Percentiles rank a stretch among this genome's conserved stretches.
These are phyloP conservation scores for Coemansia sp. DNA, from an alignment of 192 early-diverging fungal genomes.

Conservation along the genomic window DNA sequence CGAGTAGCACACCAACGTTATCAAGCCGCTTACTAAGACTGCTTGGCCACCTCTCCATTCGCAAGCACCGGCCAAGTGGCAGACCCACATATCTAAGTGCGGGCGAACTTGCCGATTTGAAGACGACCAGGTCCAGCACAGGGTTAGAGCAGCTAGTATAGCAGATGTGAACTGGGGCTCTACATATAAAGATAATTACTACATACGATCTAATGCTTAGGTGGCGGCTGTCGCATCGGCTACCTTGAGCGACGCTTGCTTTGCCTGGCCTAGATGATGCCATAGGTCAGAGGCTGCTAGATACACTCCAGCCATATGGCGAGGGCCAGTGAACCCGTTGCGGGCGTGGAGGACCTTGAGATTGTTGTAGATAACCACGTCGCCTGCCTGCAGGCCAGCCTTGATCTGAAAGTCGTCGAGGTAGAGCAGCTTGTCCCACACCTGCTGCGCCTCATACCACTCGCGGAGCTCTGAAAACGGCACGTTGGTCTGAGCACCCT, in stretches of 20 bases:
- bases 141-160: neutral
- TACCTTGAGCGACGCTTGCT: too few relatives aligned
- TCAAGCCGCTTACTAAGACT: conserved; percentile 3
- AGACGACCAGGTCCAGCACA: neutral
- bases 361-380: conserved; percentile 58
- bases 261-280: conserved; percentile 41
- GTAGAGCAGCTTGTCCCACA: conserved; percentile 53
- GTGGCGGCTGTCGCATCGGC: too few relatives aligned
- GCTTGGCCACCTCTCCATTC: conserved; percentile 10
- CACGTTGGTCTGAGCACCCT: conserved; percentile 43
- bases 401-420: conserved; percentile 55
- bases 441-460: conserved; percentile 54
- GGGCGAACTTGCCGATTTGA: neutral
- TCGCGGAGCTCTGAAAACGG: conserved; percentile 52
- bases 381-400: conserved; percentile 44
- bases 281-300: conserved; percentile 42
- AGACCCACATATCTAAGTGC: neutral
- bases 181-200: neutral
- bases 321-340: conserved; percentile 51
- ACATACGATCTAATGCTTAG: too few relatives aligned
- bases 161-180: neutral
- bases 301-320: conserved; percentile 57
- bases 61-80: conserved; percentile 6
- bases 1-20: neutral
- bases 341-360: conserved; percentile 55